Conservation (phyloP, 306 rosid genomes). For the Gastrolobium villosum region DNA sequence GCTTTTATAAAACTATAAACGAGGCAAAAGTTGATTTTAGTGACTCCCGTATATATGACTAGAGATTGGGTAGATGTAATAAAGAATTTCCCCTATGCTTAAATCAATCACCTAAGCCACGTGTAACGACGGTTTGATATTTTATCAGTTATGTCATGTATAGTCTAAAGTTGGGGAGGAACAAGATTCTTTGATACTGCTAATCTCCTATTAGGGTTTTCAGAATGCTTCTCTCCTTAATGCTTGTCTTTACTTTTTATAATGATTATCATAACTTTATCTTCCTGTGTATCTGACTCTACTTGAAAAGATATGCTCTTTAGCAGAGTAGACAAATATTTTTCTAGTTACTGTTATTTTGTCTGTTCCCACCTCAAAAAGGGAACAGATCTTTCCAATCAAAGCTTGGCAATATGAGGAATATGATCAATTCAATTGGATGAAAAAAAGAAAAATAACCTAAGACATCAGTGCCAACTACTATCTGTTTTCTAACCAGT, state of each 20-base stretch:
- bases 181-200: conserved; percentile 52
- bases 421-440: neutral
- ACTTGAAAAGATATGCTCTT: neutral
- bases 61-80: neutral
- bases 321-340: neutral
- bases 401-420: neutral
- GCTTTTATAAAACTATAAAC: neutral
- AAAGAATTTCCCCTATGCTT: conserved; percentile 3
- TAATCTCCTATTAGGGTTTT: conserved; percentile 24
- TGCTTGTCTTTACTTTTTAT: conserved; percentile 15
- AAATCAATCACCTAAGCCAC: conserved; percentile 40
- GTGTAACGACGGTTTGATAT: conserved; percentile 11
- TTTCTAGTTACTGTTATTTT: neutral
- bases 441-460: neutral
- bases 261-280: neutral
- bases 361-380: neutral
- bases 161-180: conserved; percentile 39
- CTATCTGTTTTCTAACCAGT: neutral
- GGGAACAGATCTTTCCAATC: neutral
- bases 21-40: conserved; percentile 29
- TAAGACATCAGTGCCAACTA: neutral
- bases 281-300: neutral
- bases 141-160: neutral
- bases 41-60: neutral
- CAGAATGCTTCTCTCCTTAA: conserved; percentile 1